Evolutionary conservation across 805 yeast genomes (phyloP), one percentile per base, ranked within the genome.

Genomic region (Hyphopichia homilentoma): DNA sequence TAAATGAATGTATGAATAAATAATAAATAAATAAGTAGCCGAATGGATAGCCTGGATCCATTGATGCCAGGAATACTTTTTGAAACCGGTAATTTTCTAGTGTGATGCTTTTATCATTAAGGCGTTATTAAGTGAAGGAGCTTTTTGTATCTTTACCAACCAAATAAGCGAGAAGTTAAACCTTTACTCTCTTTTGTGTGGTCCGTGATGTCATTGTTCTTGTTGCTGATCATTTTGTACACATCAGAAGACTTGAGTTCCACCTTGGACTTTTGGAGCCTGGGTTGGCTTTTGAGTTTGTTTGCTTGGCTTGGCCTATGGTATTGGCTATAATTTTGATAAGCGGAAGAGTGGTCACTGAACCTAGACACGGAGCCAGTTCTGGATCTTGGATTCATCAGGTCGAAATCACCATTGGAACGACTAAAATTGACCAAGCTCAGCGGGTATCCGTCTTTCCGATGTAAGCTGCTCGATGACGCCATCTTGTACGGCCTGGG

Each of bases 101-200:
- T n/a, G n/a, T n/a, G n/a, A n/a, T n/a, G n/a, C n/a, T n/a, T n/a
- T n/a, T n/a, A n/a, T n/a, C n/a, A n/a, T n/a, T n/a, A n/a, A n/a
- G n/a, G n/a, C n/a, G n/a, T n/a, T n/a, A n/a, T n/a, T n/a, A n/a
- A n/a, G n/a, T n/a, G n/a, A n/a, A n/a, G n/a, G n/a, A n/a, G n/a
- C n/a, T n/a, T n/a, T n/a, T n/a, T n/a, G n/a, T n/a, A n/a, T n/a
- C n/a, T n/a, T 40, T 32, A 65, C 71, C 72, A 65, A 5, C 70
- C 70, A 45, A 65, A 65, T 7, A 65, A 40, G 27, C 64, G 42
- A 3, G 57, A 45, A 7, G 61, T 47, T 29, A 57, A 43, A 6
- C 58, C 45, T 17, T 40, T 19, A 18, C 25, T 27, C 15, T 14
- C 29, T 17, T 25, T 25, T n/a, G 16, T 33, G 11, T 20, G 7